A percentile compares a stretch with the other conserved stretches of the same genome.
Conservation (phyloP, 768 basidiomycete genomes). For the Tulasnella sp. region DNA sequence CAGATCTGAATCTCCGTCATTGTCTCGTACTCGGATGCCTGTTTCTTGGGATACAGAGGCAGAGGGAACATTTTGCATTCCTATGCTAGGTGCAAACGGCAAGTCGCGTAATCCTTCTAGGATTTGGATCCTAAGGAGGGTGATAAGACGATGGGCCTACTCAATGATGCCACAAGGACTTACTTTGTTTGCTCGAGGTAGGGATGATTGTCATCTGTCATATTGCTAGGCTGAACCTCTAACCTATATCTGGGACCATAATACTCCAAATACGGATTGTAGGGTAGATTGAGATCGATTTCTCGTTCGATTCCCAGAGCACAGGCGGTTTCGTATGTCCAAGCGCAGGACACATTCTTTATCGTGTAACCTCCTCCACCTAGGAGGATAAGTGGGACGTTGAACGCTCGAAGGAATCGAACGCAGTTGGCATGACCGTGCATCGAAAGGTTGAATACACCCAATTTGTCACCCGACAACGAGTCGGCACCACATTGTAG, state of each 20-base stretch:
- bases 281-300: slow-evolving; percentile 66
- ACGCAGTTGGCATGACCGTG: slow-evolving; percentile 89
- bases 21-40: slow-evolving; percentile 24
- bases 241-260: slow-evolving; percentile 91
- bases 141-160: slow-evolving; percentile 32
- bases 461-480: slow-evolving; percentile 85
- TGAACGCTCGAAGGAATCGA: slow-evolving; percentile 66
- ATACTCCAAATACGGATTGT: slow-evolving; percentile 91
- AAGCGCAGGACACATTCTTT: slow-evolving; percentile 87
- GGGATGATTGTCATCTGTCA: slow-evolving; percentile 81
- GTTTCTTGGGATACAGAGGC: slow-evolving; percentile 39
- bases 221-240: slow-evolving; percentile 83
- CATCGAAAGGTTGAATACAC: slow-evolving; percentile 94
- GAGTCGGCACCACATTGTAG: slow-evolving; percentile 96
- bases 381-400: slow-evolving; percentile 77
- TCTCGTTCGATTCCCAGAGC: slow-evolving; percentile 75
- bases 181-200: slow-evolving; percentile 71
- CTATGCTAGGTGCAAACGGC: slow-evolving; percentile 69
- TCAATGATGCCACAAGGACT: slow-evolving; percentile 21
- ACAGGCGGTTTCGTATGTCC: slow-evolving; percentile 95
- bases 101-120: slow-evolving; percentile 46
- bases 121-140: slow-evolving; percentile 21
- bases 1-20: slow-evolving; percentile 27
- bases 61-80: slow-evolving; percentile 69
- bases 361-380: slow-evolving; percentile 97